A percentile compares a stretch with the other conserved stretches of the same genome.
These are phyloP conservation scores for Amanita molliuscula DNA, from an alignment of 768 basidiomycete genomes.

Conservation along the genomic window DNA sequence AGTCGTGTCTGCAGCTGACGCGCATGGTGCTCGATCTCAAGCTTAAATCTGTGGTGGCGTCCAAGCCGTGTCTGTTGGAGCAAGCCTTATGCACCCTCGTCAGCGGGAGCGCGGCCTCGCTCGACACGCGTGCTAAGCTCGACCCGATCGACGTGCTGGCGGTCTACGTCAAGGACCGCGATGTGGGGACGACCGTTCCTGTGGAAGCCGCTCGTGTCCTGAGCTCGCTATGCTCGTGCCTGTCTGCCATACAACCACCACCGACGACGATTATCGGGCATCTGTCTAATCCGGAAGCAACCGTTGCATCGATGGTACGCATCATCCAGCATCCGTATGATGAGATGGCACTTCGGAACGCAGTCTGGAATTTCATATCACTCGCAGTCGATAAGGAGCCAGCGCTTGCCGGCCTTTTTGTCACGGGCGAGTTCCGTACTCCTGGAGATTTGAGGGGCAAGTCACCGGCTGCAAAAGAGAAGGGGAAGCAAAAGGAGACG, in stretches of 20 bases:
- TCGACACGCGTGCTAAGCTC: constrained; percentile 37
- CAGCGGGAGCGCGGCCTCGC: constrained; percentile 34
- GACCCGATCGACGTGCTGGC: constrained; percentile 74
- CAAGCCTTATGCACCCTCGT: constrained; percentile 62
- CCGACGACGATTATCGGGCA: constrained; percentile 71
- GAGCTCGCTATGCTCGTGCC: constrained; percentile 55
- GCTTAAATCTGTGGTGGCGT: constrained; percentile 29
- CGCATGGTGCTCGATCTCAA: constrained; percentile 60
- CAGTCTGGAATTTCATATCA: constrained; percentile 78
- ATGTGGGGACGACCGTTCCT: constrained; percentile 49
- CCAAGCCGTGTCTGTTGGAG: constrained; percentile 60
- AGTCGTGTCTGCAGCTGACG: constrained; percentile 52
- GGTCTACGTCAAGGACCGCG: constrained; percentile 53
- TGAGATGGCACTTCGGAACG: constrained; percentile 57
- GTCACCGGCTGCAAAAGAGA: constrained; percentile 11
- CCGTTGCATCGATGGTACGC: constrained; percentile 54
- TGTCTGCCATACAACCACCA: constrained; percentile 49
- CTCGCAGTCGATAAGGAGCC: constrained; percentile 81
- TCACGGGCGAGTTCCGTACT: constrained; percentile 59
- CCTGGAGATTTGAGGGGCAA: constrained; percentile 32
- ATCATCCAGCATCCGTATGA: constrained; percentile 76
- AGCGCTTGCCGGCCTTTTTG: constrained; percentile 70
- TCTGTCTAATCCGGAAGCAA: constrained; percentile 66
- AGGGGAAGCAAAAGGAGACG: constrained; percentile 25
- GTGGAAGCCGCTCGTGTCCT: constrained; percentile 58